Conservation (phyloP, 768 basidiomycete genomes). For the Trametes cingulata region DNA sequence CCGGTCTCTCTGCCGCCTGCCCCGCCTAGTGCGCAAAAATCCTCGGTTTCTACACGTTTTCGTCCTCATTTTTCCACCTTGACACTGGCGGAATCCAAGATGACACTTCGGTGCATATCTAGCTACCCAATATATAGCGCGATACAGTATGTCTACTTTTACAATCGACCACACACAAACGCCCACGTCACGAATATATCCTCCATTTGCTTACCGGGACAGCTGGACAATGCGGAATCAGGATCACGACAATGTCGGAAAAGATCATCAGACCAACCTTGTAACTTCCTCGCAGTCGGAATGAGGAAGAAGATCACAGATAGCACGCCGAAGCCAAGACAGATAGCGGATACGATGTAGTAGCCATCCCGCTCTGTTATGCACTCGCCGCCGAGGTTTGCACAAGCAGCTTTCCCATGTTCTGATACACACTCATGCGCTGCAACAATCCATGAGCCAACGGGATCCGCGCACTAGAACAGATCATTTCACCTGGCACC, state of each 20-base stretch:
- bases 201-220: constrained; percentile 75
- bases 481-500: constrained; percentile 39
- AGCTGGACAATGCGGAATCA: constrained; percentile 40
- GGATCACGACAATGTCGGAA: background rate
- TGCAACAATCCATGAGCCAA: constrained; percentile 31
- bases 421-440: constrained; percentile 92
- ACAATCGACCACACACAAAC: constrained; percentile 10
- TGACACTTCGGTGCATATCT: background rate
- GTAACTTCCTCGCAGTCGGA: constrained; percentile 81
- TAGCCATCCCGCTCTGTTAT: constrained; percentile 89
- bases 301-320: constrained; percentile 76
- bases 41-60: constrained; percentile 14
- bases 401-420: constrained; percentile 79
- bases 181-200: constrained; percentile 45
- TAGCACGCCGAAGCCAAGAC: constrained; percentile 72
- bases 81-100: background rate
- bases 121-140: constrained; percentile 4
- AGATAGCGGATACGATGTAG: constrained; percentile 80
- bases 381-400: constrained; percentile 75
- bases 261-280: constrained; percentile 59
- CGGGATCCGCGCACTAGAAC: background rate
- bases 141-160: constrained; percentile 19
- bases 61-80: background rate
- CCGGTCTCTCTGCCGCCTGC: constrained; percentile 18
- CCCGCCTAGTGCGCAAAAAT: background rate